Percentiles rank a stretch among this genome's conserved stretches.
phyloP scores from a whole-genome alignment of 1,284 basidiomycete genomes.

The Malassezia cuniculi region DNA sequence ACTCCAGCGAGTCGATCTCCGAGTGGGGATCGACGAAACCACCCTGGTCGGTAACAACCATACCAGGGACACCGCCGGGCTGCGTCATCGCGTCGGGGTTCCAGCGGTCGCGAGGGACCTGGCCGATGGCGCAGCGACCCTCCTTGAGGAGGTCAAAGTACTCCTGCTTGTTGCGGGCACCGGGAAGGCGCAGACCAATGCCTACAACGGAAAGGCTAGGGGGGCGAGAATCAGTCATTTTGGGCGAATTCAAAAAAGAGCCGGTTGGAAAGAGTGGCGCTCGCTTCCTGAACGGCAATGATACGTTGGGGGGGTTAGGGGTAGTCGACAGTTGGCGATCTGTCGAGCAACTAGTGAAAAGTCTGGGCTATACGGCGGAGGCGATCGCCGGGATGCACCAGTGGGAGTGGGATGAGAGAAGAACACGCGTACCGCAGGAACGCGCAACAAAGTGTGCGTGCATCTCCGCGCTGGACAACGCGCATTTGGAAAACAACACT shows the following conservation, averaged over 20 bases:
- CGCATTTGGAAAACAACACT: too few relatives aligned
- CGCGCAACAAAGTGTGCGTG: too few relatives aligned
- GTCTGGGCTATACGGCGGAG: too few relatives aligned
- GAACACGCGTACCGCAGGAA: too few relatives aligned
- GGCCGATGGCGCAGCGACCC: conserved; percentile 10
- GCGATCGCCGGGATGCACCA: too few relatives aligned
- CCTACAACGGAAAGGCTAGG: conserved; percentile 12
- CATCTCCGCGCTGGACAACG: too few relatives aligned
- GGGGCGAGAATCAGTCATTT: conserved; percentile 1
- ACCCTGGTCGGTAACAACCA: conserved; percentile 15
- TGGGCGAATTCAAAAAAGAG: neutral
- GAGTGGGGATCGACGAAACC: conserved; percentile 13
- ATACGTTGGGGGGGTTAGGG: too few relatives aligned
- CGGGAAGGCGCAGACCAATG: conserved; percentile 14
- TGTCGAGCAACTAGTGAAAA: too few relatives aligned
- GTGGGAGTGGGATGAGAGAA: too few relatives aligned
- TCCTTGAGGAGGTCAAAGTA: conserved; percentile 15
- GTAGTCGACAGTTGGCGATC: too few relatives aligned
- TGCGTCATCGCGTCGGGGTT: conserved; percentile 23
- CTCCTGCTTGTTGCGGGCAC: conserved; percentile 14
- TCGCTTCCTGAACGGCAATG: too few relatives aligned
- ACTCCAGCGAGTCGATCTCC: conserved; percentile 14
- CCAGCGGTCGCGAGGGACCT: conserved; percentile 14
- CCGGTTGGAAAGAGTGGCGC: too few relatives aligned
- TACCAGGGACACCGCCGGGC: conserved; percentile 13